Evolutionary conservation across 78 protist genomes (phyloP), one percentile per base, ranked within the genome.

Genomic region (Speleostelium caveatum): DNA sequence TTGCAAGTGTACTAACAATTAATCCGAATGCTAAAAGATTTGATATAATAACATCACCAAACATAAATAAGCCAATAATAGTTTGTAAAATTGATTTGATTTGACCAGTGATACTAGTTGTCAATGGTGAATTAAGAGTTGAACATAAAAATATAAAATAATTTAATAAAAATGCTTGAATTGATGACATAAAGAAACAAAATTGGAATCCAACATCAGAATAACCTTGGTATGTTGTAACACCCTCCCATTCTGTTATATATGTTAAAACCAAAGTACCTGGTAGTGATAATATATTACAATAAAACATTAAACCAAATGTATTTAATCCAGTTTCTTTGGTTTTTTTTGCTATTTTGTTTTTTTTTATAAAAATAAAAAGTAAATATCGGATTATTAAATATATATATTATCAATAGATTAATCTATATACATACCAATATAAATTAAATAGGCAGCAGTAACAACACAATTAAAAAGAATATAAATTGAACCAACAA

Each of bases 101-200:
- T 55, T 93, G 96, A 90, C 94, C 95, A 16, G 96, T 94, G 10
- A 94, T 87, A 59, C 94, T 80, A 10, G 96, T 94, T 22, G 96
- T 80, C 24, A 94, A 56, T 22, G 96, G 96, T 45, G 96, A 87
- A 49, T 94, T 94, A 19, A 86, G n/a, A 19, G 91, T 87, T 41
- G 95, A 66, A 76, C 94, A 90, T 42, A 94, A 87, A 87, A 94
- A 94, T 32, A 94, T 90, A 36, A 85, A 71, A 51, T 94, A 94
- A 33, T 94, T 94, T 41, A 94, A 71, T 26, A 94, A 33, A 73
- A 94, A 89, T 45, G 95, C 96, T 68, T 79, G 90, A 24, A 72
- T 86, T 32, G 92, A 74, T 49, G 89, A 76, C 93, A 93, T 73
- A 28, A 86, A 71, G 87, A 93, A 93, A 67, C 87, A 93, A 53